Base-by-base conservation (phyloP, 2,329 filamentous ascomycete genomes). In the Sporothrix curviconia region DNA sequence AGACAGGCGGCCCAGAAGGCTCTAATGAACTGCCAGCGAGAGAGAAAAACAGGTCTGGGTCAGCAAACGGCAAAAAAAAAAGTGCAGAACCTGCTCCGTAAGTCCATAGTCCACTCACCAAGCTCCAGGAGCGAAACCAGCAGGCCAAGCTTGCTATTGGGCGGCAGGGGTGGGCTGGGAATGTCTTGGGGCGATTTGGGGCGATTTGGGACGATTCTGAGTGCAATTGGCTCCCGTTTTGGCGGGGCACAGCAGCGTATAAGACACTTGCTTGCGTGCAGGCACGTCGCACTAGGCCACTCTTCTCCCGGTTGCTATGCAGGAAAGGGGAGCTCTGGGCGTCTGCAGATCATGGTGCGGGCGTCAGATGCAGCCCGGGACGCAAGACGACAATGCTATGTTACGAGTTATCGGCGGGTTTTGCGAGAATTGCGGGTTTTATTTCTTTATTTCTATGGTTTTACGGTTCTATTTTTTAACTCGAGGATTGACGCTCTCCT, bases 181-280 rank as follows among this genome's bases (percentile, higher is more conserved):
- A n/a, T n/a, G n/a, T n/a, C n/a, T 55, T 15, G 9, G 53, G 19
- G 47, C 34, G 47, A 9, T n/a, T 50, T 37, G 47, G 47, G 30
- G 24, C 43, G 28, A 22, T 50, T 50, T 50, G 46, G 28, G 49
- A 22, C 34, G 49, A 25, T 39, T 39, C 17, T n/a, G 24, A 22
- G 43, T 40, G 54, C 28, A 17, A 42, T 49, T 55, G 50, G 44
- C 28, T 54, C 25, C 49, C 51, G 43, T 34, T 43, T 55, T 30
- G 30, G 57, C 54, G 57, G 57, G 52, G 57, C 51, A 9, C 17
- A 12, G 50, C 7, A 36, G 37, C 55, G 51, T 59, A 37, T 59
- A 59, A 59, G 51, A 59, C 57, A 55, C 57, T 30, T 54, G n/a
- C 34, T 36, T 54, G 52, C 52, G 40, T 55, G 52, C 52, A 37